Evolutionary conservation across 441 rosid genomes (phyloP).

Genomic region (Euphorbia corollata): DNA sequence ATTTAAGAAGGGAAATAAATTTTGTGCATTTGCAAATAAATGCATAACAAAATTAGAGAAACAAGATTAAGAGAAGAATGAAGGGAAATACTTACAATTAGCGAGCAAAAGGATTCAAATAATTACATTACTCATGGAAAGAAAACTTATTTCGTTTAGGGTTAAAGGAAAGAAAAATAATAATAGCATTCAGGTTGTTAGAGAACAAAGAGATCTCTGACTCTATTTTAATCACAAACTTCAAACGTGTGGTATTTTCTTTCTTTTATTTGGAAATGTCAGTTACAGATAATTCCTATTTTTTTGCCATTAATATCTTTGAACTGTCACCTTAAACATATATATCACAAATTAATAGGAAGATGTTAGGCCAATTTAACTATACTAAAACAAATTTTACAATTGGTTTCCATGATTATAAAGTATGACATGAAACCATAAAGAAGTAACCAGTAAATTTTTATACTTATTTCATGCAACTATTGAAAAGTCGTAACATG

Average conservation of each 20-base stretch:
- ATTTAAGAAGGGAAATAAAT: not conserved
- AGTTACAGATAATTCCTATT: not conserved
- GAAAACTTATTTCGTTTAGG: not conserved
- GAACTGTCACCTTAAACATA: no score
- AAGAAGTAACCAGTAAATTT: no score
- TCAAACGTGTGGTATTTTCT: not conserved
- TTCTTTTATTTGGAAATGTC: not conserved
- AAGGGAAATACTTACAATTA: not conserved
- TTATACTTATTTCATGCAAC: no score
- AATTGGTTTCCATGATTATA: no score
- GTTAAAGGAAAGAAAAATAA: not conserved
- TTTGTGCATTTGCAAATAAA: not conserved
- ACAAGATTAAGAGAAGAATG: not conserved
- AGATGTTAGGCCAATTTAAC: no score
- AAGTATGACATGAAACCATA: no score
- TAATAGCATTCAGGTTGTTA: not conserved
- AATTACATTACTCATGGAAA: not conserved
- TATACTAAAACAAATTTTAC: no score
- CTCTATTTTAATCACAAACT: not conserved
- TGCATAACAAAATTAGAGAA: not conserved
- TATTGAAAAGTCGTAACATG: no score
- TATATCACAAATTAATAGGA: no score
- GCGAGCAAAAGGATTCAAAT: not conserved
- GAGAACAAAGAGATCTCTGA: constrained; percentile 13
- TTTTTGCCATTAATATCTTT: not conserved